A percentile compares a stretch with the other conserved stretches of the same genome.
phyloP scores from a whole-genome alignment of 1,139 yeast species.

The Suhomyces taliae region DNA sequence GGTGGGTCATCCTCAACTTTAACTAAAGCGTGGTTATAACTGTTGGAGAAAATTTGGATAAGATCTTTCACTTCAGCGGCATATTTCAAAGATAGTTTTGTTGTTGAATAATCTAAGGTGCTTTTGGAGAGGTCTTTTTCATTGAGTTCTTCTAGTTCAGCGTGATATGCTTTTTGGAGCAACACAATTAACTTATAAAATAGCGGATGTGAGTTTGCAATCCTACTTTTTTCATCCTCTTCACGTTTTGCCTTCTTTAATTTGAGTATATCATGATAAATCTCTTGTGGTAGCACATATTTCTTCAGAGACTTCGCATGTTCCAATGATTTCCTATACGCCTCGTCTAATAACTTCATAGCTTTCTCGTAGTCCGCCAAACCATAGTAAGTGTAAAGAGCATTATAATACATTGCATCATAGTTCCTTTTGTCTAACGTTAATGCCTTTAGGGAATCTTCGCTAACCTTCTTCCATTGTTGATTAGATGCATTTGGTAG shows the following conservation, averaged over 20 bases:
- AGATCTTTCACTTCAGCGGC: constrained; percentile 24
- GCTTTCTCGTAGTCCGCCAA: constrained; percentile 26
- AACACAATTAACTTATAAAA: constrained; percentile 24
- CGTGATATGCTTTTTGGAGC: constrained; percentile 20
- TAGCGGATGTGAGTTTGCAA: constrained; percentile 19
- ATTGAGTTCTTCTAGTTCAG: constrained; percentile 14
- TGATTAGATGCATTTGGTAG: constrained; percentile 9
- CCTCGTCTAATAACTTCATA: constrained; percentile 24
- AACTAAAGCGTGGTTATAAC: constrained; percentile 17
- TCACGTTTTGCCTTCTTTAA: constrained; percentile 11
- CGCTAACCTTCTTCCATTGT: constrained; percentile 18
- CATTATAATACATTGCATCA: constrained; percentile 26
- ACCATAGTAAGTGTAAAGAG: constrained; percentile 27
- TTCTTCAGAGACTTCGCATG: constrained; percentile 22
- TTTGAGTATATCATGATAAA: constrained; percentile 22
- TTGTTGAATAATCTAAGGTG: constrained; percentile 20
- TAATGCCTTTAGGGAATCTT: constrained; percentile 32
- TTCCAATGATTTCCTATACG: constrained; percentile 29
- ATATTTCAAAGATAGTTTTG: constrained; percentile 20
- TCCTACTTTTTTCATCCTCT: constrained; percentile 15
- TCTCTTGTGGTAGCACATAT: constrained; percentile 19
- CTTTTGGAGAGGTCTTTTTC: constrained; percentile 14
- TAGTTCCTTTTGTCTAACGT: constrained; percentile 21
- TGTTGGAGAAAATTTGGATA: constrained; percentile 22
- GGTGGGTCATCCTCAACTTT: constrained; percentile 31